Percentiles rank a stretch among this genome's conserved stretches.
phyloP scores from a whole-genome alignment of 2,329 filamentous ascomycete species.

The Ascochyta clinopodiicola region DNA sequence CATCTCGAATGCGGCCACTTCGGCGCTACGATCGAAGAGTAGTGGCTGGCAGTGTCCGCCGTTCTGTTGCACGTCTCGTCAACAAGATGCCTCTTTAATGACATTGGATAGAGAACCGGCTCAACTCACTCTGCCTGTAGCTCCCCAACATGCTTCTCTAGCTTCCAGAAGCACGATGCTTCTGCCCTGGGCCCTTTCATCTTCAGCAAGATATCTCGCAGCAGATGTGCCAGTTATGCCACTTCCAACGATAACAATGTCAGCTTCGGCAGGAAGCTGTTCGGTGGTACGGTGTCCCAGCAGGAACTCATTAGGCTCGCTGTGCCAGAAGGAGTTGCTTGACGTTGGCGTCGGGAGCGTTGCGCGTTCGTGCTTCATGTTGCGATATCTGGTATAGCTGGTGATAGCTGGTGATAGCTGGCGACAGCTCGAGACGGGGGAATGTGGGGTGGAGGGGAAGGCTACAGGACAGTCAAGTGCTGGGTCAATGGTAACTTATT shows the following conservation, averaged over 20 bases:
- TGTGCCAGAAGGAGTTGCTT: constrained; percentile 76
- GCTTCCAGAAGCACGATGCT: constrained; percentile 78
- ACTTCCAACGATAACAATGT: constrained; percentile 75
- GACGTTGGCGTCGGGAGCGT: constrained; percentile 66
- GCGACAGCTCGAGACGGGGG: not conserved
- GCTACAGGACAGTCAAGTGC: not conserved
- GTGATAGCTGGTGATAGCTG: not conserved
- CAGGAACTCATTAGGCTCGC: constrained; percentile 68
- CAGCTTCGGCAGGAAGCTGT: constrained; percentile 66
- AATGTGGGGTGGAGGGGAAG: constrained; percentile 13
- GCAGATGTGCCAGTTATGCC: constrained; percentile 79
- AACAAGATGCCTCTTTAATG: not conserved
- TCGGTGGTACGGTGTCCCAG: constrained; percentile 72
- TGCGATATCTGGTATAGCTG: constrained; percentile 15
- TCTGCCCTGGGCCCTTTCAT: constrained; percentile 53
- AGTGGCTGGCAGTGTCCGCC: constrained; percentile 75
- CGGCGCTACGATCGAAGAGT: constrained; percentile 66
- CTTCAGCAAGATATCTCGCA: constrained; percentile 64
- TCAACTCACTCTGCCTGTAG: constrained; percentile 74
- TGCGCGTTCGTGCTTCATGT: constrained; percentile 43
- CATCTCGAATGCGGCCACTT: constrained; percentile 74
- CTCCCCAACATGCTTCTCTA: constrained; percentile 80
- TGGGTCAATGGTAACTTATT: constrained; percentile 5
- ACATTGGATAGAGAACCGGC: no score
- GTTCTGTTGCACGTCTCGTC: constrained; percentile 45